Conservation (phyloP, 768 basidiomycete species). For the Mycena leptocephala region DNA sequence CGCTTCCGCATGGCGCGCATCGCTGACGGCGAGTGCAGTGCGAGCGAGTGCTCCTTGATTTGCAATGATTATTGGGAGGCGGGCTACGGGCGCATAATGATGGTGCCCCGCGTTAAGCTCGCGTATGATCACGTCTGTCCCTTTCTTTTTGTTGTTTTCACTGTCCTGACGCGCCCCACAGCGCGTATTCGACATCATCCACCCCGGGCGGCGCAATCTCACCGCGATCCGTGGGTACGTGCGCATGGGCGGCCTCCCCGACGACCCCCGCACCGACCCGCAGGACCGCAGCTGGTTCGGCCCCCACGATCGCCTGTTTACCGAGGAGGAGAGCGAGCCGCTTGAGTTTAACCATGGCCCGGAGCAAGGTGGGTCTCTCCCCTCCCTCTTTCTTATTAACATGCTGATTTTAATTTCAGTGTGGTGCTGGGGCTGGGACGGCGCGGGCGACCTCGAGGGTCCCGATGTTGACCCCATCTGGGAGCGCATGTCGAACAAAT, state of each 20-base stretch:
- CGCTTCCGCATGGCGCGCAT: constrained; percentile 96
- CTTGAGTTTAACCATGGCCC: constrained; percentile 88
- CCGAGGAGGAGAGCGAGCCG: constrained; percentile 86
- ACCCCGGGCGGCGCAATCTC: constrained; percentile 91
- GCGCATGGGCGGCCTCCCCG: constrained; percentile 95
- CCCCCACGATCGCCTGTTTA: constrained; percentile 95
- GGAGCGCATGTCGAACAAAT: constrained; percentile 86
- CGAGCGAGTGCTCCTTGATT: constrained; percentile 95
- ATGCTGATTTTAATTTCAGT: constrained; percentile 63
- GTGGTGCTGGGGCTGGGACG: constrained; percentile 99
- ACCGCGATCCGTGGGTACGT: constrained; percentile 96
- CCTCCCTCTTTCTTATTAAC: constrained; percentile 10
- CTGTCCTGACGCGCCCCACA: too few relatives aligned
- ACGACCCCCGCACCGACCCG: constrained; percentile 96
- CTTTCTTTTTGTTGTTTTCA: too few relatives aligned
- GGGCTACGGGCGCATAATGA: constrained; percentile 96
- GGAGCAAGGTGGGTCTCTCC: constrained; percentile 78
- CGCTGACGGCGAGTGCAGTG: constrained; percentile 92
- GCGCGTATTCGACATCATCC: constrained; percentile 96
- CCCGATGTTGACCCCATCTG: constrained; percentile 99
- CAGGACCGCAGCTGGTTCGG: constrained; percentile 99
- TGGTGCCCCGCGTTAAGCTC: constrained; percentile 97
- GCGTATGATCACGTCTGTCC: constrained; percentile 98
- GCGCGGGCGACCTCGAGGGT: constrained; percentile 97
- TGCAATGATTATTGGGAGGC: constrained; percentile 99